Evolutionary conservation across 75 land plant genomes (phyloP).

Genomic region (Pinus albicaulis): DNA sequence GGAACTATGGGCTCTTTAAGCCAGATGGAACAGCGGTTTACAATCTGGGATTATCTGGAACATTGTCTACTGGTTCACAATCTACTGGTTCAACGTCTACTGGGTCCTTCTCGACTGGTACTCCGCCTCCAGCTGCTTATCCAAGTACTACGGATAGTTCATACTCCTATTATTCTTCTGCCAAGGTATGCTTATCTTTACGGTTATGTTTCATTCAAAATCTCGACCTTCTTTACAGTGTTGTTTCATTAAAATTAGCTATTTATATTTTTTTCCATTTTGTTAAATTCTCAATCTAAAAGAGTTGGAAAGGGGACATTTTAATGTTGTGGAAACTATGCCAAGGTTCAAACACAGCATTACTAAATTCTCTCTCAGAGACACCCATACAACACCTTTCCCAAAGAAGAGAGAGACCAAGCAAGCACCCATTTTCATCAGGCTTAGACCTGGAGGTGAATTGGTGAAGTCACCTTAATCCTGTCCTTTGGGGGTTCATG

Average conservation of each 20-base stretch:
- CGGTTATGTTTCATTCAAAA: neutral
- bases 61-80: neutral
- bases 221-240: no score
- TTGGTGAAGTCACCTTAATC: no score
- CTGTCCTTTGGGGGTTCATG: no score
- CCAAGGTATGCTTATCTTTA: neutral
- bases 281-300: neutral
- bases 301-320: no score
- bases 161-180: neutral
- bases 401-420: no score
- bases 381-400: no score
- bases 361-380: no score
- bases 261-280: neutral
- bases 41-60: constrained; percentile 8
- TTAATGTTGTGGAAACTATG: no score
- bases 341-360: no score
- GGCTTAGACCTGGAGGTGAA: no score
- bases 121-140: neutral
- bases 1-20: constrained; percentile 62
- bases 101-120: neutral
- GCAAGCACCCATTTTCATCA: no score
- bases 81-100: neutral
- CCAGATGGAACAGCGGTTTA: constrained; percentile 40
- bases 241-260: no score
- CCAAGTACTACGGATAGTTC: neutral